Conservation (phyloP, 441 rosid genomes). For the Populus hybrid region DNA sequence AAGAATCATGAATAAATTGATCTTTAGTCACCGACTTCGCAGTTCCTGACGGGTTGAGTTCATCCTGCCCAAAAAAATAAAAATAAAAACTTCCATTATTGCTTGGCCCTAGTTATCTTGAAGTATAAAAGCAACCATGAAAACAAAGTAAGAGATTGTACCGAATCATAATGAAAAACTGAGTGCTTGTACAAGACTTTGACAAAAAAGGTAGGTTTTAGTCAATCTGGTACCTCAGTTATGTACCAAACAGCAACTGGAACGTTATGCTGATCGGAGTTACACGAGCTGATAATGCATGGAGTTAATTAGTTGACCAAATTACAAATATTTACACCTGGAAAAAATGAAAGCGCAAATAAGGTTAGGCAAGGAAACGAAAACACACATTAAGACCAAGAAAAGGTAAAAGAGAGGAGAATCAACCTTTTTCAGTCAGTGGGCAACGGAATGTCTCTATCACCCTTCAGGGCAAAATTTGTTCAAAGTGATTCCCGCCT, state of each 20-base stretch:
- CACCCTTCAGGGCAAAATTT: constrained; percentile 40
- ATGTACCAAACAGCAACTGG: constrained; percentile 20
- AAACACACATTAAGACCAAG: constrained; percentile 27
- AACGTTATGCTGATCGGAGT: constrained; percentile 21
- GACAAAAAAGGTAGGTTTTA: constrained; percentile 17
- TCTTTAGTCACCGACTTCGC: constrained; percentile 44
- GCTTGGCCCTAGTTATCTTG: constrained; percentile 6
- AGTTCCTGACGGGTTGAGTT: constrained; percentile 34
- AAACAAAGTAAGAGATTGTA: constrained; percentile 22
- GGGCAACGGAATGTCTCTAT: constrained; percentile 67
- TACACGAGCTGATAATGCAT: constrained; percentile 29
- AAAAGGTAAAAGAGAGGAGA: constrained; percentile 29
- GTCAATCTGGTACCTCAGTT: constrained; percentile 22
- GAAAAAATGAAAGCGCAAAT: constrained; percentile 26
- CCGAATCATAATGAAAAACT: constrained; percentile 32
- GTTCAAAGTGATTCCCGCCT: constrained; percentile 52
- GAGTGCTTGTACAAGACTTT: constrained; percentile 8
- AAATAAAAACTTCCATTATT: constrained; percentile 15
- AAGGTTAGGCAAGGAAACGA: constrained; percentile 25
- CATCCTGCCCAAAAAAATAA: constrained; percentile 33
- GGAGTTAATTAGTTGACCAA: constrained; percentile 36
- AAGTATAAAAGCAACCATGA: not conserved
- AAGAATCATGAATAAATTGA: constrained; percentile 49
- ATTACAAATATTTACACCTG: constrained; percentile 52
- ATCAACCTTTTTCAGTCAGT: constrained; percentile 54